Conservation (phyloP, 2,329 filamentous ascomycete species). For the Coniochaeta sp. region DNA sequence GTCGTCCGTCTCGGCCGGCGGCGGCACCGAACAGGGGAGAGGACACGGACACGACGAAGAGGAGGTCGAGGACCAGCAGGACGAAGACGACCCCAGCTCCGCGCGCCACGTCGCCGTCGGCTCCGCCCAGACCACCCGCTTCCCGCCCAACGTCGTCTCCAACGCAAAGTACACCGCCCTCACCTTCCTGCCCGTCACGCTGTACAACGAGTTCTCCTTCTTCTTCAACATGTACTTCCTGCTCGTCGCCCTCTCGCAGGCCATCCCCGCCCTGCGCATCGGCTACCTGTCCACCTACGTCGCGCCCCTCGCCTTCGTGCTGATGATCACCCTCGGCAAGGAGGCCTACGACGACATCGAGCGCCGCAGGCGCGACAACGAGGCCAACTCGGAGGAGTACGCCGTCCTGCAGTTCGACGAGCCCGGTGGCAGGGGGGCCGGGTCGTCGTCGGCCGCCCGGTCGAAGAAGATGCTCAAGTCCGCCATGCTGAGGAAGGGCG, state of each 20-base stretch:
- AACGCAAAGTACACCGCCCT: slow-evolving; percentile 97
- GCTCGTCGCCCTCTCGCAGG: slow-evolving; percentile 87
- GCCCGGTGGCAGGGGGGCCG: slow-evolving; percentile 25
- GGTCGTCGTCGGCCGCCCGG: slow-evolving; percentile 25
- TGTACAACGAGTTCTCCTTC: slow-evolving; percentile 99
- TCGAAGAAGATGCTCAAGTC: slow-evolving; percentile 41
- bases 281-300: slow-evolving; percentile 94
- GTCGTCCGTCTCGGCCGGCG: too few relatives aligned
- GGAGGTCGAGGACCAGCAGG: slow-evolving; percentile 38
- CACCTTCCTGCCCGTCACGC: slow-evolving; percentile 86
- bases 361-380: slow-evolving; percentile 75
- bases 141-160: slow-evolving; percentile 85
- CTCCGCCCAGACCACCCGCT: slow-evolving; percentile 63
- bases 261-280: slow-evolving; percentile 81
- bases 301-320: slow-evolving; percentile 84
- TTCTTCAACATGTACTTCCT: slow-evolving; percentile 99
- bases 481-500: slow-evolving; percentile 27
- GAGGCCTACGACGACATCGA: slow-evolving; percentile 93
- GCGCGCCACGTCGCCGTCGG: slow-evolving; percentile 73
- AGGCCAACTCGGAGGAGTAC: slow-evolving; percentile 90
- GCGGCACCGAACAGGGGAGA: slow-evolving; percentile 18
- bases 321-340: slow-evolving; percentile 88
- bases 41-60: too few relatives aligned
- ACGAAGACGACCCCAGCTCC: slow-evolving; percentile 58
- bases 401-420: slow-evolving; percentile 67